Base-by-base conservation (phyloP, 805 yeast genomes). In the Osmozyma mogii region DNA sequence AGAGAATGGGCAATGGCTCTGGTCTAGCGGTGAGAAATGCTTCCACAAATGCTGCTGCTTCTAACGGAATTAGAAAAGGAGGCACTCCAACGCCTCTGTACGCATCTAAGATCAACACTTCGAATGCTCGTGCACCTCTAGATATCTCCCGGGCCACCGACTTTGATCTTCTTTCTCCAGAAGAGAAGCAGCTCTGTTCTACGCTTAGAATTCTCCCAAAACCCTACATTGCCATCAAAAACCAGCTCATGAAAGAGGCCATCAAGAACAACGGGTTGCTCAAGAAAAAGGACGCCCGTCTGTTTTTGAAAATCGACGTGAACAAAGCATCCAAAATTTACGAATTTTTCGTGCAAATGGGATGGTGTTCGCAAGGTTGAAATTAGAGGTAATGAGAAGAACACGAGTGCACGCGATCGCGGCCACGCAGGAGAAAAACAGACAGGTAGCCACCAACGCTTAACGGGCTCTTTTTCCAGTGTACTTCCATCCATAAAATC, bases 151-250 rank as follows among this genome's bases (percentile, higher is more conserved):
- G 76, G 41, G 78, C 95, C 0, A 72, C 87, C 1, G 97, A 92
- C 50, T 83, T 72, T 36, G 87, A 84, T 23, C 57, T 92, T 33
- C 61, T 92, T 28, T 80, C 94, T 1, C 72, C 76, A n/a, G 95
- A 84, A 32, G 99, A 92, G 51, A 89, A 81, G 51, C 75, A 73
- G 31, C 58, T 92, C 27, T 94, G 98, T 58, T 68, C 88, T 4
- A 81, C 76, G 28, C 64, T 94, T 37, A 74, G 94, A 38, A 79
- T 94, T 8, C 58, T 82, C 33, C 98, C 99, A 10, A 89, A 92
- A 52, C 94, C 97, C 3, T 92, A 89, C 49, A 61, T 92, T 37
- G 95, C 94, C 3, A 84, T 92, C 40, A 92, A 92, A 50, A 95
- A 84, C 51, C 75, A 84, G 3, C 56, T 92, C 32, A 85, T 92